Evolutionary conservation across 108 stramenopile genomes (phyloP), one percentile per base, ranked within the genome.

Genomic region (Pseudonitzschia multiseries): DNA sequence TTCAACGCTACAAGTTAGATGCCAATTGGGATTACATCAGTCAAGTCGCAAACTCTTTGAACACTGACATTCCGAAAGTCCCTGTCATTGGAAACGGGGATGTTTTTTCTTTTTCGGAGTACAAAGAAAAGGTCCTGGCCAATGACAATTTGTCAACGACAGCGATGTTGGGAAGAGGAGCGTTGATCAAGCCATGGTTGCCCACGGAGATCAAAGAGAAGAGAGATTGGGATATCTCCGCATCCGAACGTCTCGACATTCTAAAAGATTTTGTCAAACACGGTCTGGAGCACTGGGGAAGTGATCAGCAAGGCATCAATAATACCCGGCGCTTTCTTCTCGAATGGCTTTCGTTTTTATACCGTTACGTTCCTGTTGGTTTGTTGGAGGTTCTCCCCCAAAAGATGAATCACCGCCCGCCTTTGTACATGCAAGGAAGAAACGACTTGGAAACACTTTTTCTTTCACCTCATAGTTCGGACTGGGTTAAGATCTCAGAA

Each of bases 31-130:
- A 96, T 48, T 99, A 99, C 75, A 92, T 99, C 27, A 54, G 79
- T 20, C 29, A 85, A 75, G 95, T 97, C n/a, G 91, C 87, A 22
- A 65, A 68, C 10, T 84, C 83, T 31, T 88, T 94, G 66, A 86
- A 85, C 3, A 62, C 72, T 21, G 79, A 87, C 12, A 63, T 79
- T 21, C 79, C 74, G 18, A 76, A 73, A 32, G 80, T 99, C 21
- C 97, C 98, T 0, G 69, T 99, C 14, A 96, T 99, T 73, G 98
- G 98, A 60, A 99, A 99, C 75, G 99, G 99, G 29, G 99, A 99
- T 74, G 85, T 99, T 21, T 85, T 98, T 70, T 81, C 85, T 51
- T 99, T 85, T 78, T 67, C 79, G 9, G 97, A 99, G 71, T 97
- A 92, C 70, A 91, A 93, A 70, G 86, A 87, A 67, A 93, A 92